phyloP scores from a whole-genome alignment of 208 protist species.

The Leishmania martiniquensis region DNA sequence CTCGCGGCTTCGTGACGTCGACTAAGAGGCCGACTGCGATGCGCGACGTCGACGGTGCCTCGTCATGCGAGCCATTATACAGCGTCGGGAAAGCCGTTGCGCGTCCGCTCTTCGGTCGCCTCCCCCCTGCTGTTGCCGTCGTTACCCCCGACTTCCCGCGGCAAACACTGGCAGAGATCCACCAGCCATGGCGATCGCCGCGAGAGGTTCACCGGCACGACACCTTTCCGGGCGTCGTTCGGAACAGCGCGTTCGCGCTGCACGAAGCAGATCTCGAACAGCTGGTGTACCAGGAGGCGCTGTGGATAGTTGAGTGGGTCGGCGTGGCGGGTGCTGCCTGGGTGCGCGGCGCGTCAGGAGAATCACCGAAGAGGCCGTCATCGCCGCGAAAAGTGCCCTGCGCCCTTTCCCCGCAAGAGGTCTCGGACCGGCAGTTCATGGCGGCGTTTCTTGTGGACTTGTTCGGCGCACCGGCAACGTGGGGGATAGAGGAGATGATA shows the following conservation, averaged over 20 bases:
- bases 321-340: not conserved
- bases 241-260: slow-evolving; percentile 22
- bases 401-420: slow-evolving; percentile 6
- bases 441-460: slow-evolving; percentile 9
- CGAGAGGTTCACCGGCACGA: slow-evolving; percentile 17
- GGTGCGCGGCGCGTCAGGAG: not conserved
- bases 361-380: not conserved
- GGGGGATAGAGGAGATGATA: slow-evolving; percentile 14
- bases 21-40: not conserved
- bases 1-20: too few relatives aligned
- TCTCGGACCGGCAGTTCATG: slow-evolving; percentile 10
- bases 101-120: slow-evolving; percentile 10
- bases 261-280: slow-evolving; percentile 20
- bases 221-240: slow-evolving; percentile 23
- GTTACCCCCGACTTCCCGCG: not conserved
- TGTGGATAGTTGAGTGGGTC: slow-evolving; percentile 14
- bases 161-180: not conserved
- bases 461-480: slow-evolving; percentile 6
- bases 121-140: not conserved
- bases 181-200: slow-evolving; percentile 18
- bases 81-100: not conserved
- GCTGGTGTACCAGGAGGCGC: slow-evolving; percentile 16
- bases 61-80: not conserved
- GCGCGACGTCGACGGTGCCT: not conserved
- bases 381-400: not conserved